Evolutionary conservation across 257 asterid species (phyloP).

Genomic region (Capsicum rhomboideum): DNA sequence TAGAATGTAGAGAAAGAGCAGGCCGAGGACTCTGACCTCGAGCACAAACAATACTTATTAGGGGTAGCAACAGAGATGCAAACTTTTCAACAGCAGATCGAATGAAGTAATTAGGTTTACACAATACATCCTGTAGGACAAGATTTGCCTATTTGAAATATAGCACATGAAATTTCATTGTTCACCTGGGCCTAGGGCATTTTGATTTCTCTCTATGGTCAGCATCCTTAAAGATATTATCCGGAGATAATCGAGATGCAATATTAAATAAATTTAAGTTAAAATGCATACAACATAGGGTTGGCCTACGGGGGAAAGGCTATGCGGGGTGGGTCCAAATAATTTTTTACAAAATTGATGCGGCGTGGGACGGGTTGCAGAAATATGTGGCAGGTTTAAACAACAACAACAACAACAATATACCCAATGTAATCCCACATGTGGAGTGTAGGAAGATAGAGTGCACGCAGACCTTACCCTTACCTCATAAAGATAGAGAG

Average conservation of each 20-base stretch:
- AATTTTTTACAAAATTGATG: not conserved
- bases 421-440: not conserved
- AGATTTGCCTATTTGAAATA: not conserved
- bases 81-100: not conserved
- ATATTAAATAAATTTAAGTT: not conserved
- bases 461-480: too few relatives aligned
- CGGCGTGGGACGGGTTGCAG: not conserved
- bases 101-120: not conserved
- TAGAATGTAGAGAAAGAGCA: not conserved
- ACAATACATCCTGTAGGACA: not conserved
- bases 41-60: not conserved
- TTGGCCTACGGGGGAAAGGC: not conserved
- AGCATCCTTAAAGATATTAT: too few relatives aligned
- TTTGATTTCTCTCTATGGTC: slow-evolving; percentile 3
- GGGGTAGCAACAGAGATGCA: not conserved
- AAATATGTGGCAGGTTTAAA: not conserved
- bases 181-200: slow-evolving; percentile 57
- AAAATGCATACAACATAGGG: not conserved
- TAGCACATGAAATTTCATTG: not conserved
- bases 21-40: not conserved
- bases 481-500: too few relatives aligned
- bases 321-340: not conserved
- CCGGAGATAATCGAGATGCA: slow-evolving; percentile 56
- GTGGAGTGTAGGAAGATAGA: not conserved
- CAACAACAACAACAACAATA: not conserved